phyloP scores from a whole-genome alignment of 2,329 filamentous ascomycete genomes.

The Epichloe glyceriae region DNA sequence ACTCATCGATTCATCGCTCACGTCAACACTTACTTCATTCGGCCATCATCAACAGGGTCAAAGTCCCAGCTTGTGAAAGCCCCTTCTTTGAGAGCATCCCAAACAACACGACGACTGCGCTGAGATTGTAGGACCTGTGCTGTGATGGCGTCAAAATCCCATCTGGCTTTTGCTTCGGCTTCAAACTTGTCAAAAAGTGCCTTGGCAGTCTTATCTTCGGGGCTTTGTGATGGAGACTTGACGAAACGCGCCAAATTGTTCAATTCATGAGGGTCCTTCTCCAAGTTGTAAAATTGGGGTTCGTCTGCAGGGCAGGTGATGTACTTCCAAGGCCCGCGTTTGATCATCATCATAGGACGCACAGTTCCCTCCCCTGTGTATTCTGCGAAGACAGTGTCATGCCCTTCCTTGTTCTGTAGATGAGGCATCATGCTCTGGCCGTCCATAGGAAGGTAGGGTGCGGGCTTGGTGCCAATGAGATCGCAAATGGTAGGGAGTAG shows the following conservation, averaged over 20 bases:
- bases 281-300: slow-evolving; percentile 72
- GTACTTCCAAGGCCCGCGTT: slow-evolving; percentile 81
- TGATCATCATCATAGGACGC: slow-evolving; percentile 87
- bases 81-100: slow-evolving; percentile 66
- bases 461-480: slow-evolving; percentile 58
- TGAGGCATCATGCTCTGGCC: slow-evolving; percentile 73
- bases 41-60: slow-evolving; percentile 58
- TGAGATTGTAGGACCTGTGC: slow-evolving; percentile 63
- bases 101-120: slow-evolving; percentile 65
- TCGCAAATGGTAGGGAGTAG: slow-evolving; percentile 82
- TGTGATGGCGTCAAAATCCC: slow-evolving; percentile 72
- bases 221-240: slow-evolving; percentile 25
- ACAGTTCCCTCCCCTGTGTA: slow-evolving; percentile 91
- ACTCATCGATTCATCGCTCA: not conserved
- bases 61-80: slow-evolving; percentile 76
- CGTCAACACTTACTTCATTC: slow-evolving; percentile 41
- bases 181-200: slow-evolving; percentile 52
- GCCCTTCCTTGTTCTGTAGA: slow-evolving; percentile 48
- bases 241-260: slow-evolving; percentile 50
- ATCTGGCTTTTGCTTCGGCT: slow-evolving; percentile 58
- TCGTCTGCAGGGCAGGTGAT: slow-evolving; percentile 74
- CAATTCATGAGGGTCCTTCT: slow-evolving; percentile 62
- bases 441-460: slow-evolving; percentile 68
- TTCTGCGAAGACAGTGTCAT: slow-evolving; percentile 85
- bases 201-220: slow-evolving; percentile 33